These are phyloP conservation scores for Claviceps pazoutovae DNA, from an alignment of 2,329 filamentous ascomycete species.

Conservation along the genomic window DNA sequence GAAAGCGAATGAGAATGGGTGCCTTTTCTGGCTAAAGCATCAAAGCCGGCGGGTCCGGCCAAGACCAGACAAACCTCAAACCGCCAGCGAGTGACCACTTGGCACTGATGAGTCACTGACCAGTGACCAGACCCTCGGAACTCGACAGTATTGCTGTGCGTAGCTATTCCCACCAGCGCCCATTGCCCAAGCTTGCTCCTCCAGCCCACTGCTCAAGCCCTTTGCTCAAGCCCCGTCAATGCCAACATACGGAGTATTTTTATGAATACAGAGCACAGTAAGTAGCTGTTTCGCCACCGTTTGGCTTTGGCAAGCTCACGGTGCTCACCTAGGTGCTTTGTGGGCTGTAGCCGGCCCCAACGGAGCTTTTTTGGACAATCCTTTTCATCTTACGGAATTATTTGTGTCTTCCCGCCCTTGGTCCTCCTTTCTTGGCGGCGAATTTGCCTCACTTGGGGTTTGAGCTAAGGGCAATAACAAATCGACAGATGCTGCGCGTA, in stretches of 20 bases:
- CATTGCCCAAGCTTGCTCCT: background rate
- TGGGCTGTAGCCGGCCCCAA: background rate
- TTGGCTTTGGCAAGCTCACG: background rate
- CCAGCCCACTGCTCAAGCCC: no score
- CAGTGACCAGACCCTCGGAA: no score
- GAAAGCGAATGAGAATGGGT: background rate
- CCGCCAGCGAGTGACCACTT: no score
- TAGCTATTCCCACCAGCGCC: background rate
- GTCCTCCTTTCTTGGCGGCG: no score
- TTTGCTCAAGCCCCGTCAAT: background rate
- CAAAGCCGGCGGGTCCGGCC: conserved; percentile 5
- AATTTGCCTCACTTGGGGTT: no score
- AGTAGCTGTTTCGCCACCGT: background rate
- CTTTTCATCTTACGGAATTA: no score
- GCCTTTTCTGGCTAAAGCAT: conserved; percentile 2
- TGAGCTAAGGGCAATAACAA: no score
- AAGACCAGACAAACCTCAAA: background rate
- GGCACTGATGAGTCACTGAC: no score
- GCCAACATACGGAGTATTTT: background rate
- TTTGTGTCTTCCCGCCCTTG: no score
- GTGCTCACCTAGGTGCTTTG: background rate
- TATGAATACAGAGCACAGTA: no score
- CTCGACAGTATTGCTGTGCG: no score
- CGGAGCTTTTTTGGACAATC: background rate
- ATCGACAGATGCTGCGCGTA: no score